phyloP scores from a whole-genome alignment of 2,329 filamentous ascomycete genomes.

The Harringtonia lauricola region DNA sequence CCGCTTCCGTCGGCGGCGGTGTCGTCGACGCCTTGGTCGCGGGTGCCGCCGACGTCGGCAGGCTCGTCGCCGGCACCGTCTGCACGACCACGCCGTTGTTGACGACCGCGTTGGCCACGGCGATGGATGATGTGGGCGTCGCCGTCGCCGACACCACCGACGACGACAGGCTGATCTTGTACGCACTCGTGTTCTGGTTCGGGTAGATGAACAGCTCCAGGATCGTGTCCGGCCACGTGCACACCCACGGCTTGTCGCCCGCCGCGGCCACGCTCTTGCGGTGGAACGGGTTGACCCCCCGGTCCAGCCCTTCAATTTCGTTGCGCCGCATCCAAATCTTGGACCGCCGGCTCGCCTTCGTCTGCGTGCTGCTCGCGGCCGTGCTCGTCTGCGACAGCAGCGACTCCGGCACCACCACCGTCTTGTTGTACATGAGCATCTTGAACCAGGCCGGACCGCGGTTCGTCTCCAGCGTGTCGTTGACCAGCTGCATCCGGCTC shows the following conservation, averaged over 20 bases:
- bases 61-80: not conserved
- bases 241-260: conserved; percentile 47
- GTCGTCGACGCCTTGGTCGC: not conserved
- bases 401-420: conserved; percentile 37
- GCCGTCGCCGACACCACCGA: conserved; percentile 6
- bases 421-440: conserved; percentile 42
- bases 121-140: conserved; percentile 3
- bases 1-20: conserved; percentile 5
- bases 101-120: too few species aligned
- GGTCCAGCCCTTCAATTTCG: not conserved
- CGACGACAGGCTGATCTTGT: conserved; percentile 7
- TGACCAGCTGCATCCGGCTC: conserved; percentile 33
- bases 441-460: conserved; percentile 44
- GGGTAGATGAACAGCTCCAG: conserved; percentile 48
- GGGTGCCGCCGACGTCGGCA: not conserved
- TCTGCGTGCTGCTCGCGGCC: conserved; percentile 8
- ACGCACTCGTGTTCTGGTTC: conserved; percentile 34
- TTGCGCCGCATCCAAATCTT: not conserved
- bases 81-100: conserved; percentile 5
- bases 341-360: not conserved
- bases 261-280: conserved; percentile 26
- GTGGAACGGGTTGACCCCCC: conserved; percentile 17
- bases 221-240: conserved; percentile 43
- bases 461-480: conserved; percentile 34
- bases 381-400: conserved; percentile 17